Percentiles rank a stretch among this genome's conserved stretches.
Conservation (phyloP, 305 asterid genomes). For the Andrographis paniculata region DNA sequence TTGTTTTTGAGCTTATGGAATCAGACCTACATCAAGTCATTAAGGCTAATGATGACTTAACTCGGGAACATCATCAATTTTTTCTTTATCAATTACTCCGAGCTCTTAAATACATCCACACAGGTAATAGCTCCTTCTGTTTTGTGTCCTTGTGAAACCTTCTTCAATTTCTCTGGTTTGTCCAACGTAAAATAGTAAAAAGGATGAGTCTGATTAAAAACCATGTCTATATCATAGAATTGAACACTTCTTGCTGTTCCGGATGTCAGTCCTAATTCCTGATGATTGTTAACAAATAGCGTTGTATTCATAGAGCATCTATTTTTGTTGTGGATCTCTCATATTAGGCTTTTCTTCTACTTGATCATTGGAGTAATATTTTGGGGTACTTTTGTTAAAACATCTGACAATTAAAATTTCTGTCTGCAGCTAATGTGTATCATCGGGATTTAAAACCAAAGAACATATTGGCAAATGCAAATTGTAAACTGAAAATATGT, state of each 20-base stretch:
- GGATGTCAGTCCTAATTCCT: no score
- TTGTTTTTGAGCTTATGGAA: constrained; percentile 93
- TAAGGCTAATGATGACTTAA: constrained; percentile 93
- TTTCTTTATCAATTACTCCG: constrained; percentile 91
- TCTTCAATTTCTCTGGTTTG: constrained; percentile 8
- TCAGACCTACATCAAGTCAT: constrained; percentile 92
- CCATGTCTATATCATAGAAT: no score
- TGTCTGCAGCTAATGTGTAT: constrained; percentile 73
- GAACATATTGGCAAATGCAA: constrained; percentile 89
- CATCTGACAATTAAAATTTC: constrained; percentile 20
- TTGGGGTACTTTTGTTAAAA: constrained; percentile 15
- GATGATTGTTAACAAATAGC: no score
- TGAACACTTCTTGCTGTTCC: no score
- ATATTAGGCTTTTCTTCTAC: not conserved
- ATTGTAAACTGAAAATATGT: constrained; percentile 87
- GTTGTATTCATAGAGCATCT: no score
- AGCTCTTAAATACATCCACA: constrained; percentile 78
- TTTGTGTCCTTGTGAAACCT: not conserved
- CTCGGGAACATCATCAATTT: constrained; percentile 80
- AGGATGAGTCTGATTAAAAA: no score
- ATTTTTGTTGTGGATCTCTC: not conserved
- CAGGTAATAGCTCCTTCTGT: constrained; percentile 32
- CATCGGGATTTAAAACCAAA: constrained; percentile 87
- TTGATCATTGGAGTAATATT: constrained; percentile 10
- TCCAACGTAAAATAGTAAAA: not conserved